Evolutionary conservation across 2,329 filamentous ascomycete species (phyloP).

Genomic region (Rhynchosporium agropyri): DNA sequence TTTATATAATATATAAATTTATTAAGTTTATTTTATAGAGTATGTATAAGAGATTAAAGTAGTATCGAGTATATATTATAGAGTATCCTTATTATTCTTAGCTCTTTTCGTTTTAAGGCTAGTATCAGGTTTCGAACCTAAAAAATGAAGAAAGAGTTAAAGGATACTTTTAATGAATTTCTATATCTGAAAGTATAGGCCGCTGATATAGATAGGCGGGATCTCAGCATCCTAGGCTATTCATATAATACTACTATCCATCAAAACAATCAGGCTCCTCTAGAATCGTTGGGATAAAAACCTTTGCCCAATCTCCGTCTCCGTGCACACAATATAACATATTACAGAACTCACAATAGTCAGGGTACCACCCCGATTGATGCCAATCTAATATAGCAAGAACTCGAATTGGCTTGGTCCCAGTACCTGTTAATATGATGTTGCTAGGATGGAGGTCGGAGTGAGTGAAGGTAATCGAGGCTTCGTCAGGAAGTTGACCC

Average conservation of each 20-base stretch:
- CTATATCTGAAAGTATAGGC: constrained; percentile 12
- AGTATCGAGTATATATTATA: no score
- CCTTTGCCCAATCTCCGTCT: constrained; percentile 20
- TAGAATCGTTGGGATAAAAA: constrained; percentile 21
- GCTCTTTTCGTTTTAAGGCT: constrained; percentile 17
- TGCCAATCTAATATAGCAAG: constrained; percentile 43
- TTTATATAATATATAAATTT: no score
- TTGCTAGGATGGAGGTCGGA: constrained; percentile 43
- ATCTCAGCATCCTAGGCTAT: constrained; percentile 21
- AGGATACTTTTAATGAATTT: constrained; percentile 14
- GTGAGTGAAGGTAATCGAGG: constrained; percentile 43
- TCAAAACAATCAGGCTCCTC: constrained; percentile 19
- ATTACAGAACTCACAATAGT: constrained; percentile 45
- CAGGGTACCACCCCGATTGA: constrained; percentile 44
- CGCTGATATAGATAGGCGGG: constrained; percentile 11
- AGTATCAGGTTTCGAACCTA: constrained; percentile 18
- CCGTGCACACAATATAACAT: constrained; percentile 20
- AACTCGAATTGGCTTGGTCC: constrained; percentile 31
- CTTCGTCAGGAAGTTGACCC: constrained; percentile 37
- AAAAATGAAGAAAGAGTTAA: constrained; percentile 14
- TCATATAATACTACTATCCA: constrained; percentile 19
- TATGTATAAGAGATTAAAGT: no score
- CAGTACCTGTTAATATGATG: constrained; percentile 40
- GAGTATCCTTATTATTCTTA: constrained; percentile 18
- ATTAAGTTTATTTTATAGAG: no score